A percentile compares a stretch with the other conserved stretches of the same genome.
These are phyloP conservation scores for Melastoma candidum DNA, from an alignment of 441 rosid genomes.

Conservation along the genomic window DNA sequence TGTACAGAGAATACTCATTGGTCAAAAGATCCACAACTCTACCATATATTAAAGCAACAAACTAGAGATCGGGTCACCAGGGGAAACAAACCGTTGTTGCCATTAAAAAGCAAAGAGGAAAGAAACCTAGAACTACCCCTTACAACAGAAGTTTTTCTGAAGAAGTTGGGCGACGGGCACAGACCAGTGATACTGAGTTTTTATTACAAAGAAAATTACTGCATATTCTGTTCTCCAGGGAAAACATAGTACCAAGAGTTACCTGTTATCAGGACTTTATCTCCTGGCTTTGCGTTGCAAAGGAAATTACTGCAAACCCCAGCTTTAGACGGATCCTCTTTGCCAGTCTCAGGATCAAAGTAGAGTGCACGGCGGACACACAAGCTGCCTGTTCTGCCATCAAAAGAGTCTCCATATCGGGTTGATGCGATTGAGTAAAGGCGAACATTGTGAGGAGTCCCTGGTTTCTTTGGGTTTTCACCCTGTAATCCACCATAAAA, in stretches of 20 bases:
- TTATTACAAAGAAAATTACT: no score
- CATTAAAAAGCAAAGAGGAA: no score
- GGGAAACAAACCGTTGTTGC: no score
- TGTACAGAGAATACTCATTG: conserved; percentile 13
- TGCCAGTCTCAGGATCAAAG: conserved; percentile 81
- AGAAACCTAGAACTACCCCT: no score
- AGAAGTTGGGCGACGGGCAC: no score
- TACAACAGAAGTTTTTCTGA: no score
- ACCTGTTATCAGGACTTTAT: conserved; percentile 83
- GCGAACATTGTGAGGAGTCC: conserved; percentile 73
- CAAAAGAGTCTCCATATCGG: conserved; percentile 83
- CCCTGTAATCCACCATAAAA: conserved; percentile 38
- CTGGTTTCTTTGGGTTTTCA: conserved; percentile 94
- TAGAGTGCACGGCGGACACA: conserved; percentile 97
- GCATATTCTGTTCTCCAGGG: no score
- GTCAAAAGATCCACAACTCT: neutral
- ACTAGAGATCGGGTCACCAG: no score
- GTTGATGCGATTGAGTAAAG: conserved; percentile 97
- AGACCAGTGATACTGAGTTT: no score
- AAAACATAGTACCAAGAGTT: neutral
- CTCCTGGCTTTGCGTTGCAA: conserved; percentile 87
- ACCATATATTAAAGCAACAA: no score
- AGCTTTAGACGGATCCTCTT: conserved; percentile 81
- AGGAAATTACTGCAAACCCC: conserved; percentile 92
- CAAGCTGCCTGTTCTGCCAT: conserved; percentile 77